A percentile compares a stretch with the other conserved stretches of the same genome.
Evolutionary conservation across 495 filamentous ascomycete genomes (phyloP).

Genomic region (Sabuloglossum arenarium): DNA sequence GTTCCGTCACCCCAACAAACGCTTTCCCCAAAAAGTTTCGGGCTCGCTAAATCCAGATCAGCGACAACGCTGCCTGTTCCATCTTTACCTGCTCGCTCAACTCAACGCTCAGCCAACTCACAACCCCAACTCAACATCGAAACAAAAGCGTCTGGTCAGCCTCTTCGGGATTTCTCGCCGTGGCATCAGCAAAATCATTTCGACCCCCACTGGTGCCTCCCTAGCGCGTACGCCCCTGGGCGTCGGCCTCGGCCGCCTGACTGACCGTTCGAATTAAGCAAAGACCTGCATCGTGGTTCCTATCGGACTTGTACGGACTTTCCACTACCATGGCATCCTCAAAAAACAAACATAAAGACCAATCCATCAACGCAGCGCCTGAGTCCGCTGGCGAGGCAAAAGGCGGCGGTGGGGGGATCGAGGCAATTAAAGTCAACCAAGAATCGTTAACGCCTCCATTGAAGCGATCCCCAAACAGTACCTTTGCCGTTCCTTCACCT

Average conservation of each 20-base stretch:
- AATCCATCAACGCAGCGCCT: neutral
- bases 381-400: neutral
- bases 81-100: neutral
- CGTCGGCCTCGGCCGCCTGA: neutral
- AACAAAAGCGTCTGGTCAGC: neutral
- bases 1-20: neutral
- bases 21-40: neutral
- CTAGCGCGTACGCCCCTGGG: neutral
- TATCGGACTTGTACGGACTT: neutral
- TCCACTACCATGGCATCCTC: neutral
- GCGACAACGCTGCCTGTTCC: neutral
- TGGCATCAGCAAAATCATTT: neutral
- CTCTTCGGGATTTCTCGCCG: neutral
- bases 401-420: neutral
- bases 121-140: neutral
- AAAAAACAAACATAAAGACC: constrained; percentile 1
- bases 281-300: neutral
- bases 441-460: neutral
- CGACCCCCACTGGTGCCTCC: neutral
- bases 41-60: neutral
- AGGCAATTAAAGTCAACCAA: neutral
- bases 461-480: constrained; percentile 1
- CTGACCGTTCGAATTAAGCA: neutral
- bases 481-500: neutral
- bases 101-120: neutral